Evolutionary conservation across 495 filamentous ascomycete species (phyloP), one percentile per base, ranked within the genome.

Genomic region (Neurospora sp.): DNA sequence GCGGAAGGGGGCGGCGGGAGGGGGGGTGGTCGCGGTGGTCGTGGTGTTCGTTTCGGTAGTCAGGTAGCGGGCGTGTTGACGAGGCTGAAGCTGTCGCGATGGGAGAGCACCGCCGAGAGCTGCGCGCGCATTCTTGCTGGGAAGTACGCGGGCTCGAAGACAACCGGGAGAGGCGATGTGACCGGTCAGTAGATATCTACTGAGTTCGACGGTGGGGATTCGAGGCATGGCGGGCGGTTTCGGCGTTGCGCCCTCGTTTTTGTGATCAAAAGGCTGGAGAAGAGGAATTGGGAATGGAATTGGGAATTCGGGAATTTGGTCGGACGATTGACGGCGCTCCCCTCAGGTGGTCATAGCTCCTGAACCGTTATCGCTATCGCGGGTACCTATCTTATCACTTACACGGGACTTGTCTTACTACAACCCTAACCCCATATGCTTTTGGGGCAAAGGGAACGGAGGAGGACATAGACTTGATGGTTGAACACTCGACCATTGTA

Each of bases 1-100:
- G 31, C 92, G 88, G 38, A 93, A 86, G 5, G 92, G 91, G 5
- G 88, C 76, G 16, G 73, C 70, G 12, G 72, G 20, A 4, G 69
- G 2, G 2, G 71, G 1, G 38, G 70, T 5, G 46, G 18, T 4
- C 0, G 74, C 0, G 27, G 49, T 9, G 7, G 73, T 42, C 31
- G 60, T 7, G 5, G 71, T 40, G 18, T 69, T 31, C 16, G n/a
- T 44, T 27, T 60, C 49, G 41, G 35, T 74, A 0, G 74, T n/a
- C 9, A 73, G 54, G 9, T 23, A 71, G 14, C 38, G 71, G 0
- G 12, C 44, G 12, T 73, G 73, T 35, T 62, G 69, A 37, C 38
- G 20, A 9, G 49, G 71, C 37, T 20, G 73, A 37, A 11, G 71
- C 35, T 27, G 62, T n/a, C 18, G 69, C 39, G 38, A 39, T 31